phyloP scores from a whole-genome alignment of 192 early-diverging fungal species.

The Oehlia diaphana region DNA sequence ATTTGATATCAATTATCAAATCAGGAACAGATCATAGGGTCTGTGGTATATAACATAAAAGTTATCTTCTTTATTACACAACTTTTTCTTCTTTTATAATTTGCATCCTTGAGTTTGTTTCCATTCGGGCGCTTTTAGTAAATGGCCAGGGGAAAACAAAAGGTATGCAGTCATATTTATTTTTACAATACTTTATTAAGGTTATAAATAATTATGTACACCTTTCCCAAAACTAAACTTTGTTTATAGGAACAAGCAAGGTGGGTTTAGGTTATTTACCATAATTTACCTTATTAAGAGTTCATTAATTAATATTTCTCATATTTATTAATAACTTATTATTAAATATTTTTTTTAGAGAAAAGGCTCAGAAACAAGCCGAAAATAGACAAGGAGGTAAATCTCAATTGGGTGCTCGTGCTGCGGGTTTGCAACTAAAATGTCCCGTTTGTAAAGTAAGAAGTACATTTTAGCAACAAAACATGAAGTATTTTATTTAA shows the following conservation, averaged over 20 bases:
- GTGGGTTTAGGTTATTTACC: conserved; percentile 3
- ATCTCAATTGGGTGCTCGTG: conserved; percentile 35
- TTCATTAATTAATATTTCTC: background rate
- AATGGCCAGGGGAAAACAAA: conserved; percentile 44
- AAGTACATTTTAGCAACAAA: too few relatives aligned
- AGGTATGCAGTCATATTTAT: conserved; percentile 23
- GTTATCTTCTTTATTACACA: too few relatives aligned
- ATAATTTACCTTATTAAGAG: background rate
- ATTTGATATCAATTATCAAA: too few relatives aligned
- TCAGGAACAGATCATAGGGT: too few relatives aligned
- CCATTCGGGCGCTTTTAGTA: background rate
- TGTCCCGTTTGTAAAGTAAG: conserved; percentile 43
- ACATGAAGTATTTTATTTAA: background rate
- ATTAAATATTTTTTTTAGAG: conserved; percentile 12
- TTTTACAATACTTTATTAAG: background rate
- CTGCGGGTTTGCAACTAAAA: conserved; percentile 34
- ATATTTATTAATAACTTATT: background rate
- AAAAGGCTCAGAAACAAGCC: conserved; percentile 40
- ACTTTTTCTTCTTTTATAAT: background rate
- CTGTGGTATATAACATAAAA: too few relatives aligned
- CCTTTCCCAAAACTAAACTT: background rate
- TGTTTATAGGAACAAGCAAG: conserved; percentile 36
- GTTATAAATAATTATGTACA: background rate
- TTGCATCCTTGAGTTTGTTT: background rate
- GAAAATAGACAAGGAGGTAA: conserved; percentile 39